phyloP scores from a whole-genome alignment of 805 yeast species.

The Ogataea paradorogensis region DNA sequence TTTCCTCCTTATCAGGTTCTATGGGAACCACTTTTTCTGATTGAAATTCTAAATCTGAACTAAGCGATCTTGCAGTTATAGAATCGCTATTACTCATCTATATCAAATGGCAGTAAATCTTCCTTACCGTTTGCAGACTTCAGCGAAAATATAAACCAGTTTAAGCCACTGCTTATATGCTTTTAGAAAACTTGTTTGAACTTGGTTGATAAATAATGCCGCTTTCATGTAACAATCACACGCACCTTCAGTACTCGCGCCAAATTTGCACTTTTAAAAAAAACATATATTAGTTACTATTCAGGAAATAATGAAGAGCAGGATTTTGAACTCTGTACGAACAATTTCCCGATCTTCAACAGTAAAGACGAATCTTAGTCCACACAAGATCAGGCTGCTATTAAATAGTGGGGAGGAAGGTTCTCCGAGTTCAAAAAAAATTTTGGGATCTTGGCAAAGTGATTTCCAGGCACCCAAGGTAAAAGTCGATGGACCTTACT shows the following conservation, averaged over 20 bases:
- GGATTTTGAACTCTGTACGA: too few relatives aligned
- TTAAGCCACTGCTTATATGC: too few relatives aligned
- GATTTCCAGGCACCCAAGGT: not conserved
- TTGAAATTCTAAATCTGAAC: not conserved
- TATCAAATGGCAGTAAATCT: too few relatives aligned
- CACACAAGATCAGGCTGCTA: not conserved
- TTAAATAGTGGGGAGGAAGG: conserved; percentile 7
- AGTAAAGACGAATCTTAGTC: not conserved
- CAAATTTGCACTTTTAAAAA: too few relatives aligned
- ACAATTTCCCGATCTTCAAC: not conserved
- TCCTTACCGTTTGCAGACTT: too few relatives aligned
- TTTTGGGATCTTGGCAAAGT: not conserved
- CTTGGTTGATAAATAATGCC: too few relatives aligned
- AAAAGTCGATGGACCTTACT: conserved; percentile 20
- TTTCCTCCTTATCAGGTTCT: not conserved
- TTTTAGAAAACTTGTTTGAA: too few relatives aligned
- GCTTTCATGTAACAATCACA: too few relatives aligned
- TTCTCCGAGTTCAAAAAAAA: not conserved
- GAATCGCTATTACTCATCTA: too few relatives aligned
- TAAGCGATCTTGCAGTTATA: not conserved
- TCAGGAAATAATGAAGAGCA: not conserved
- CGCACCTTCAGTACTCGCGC: too few relatives aligned
- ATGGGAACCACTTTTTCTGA: not conserved
- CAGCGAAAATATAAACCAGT: too few relatives aligned
- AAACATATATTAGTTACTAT: too few relatives aligned